phyloP scores from a whole-genome alignment of 2,329 filamentous ascomycete species.

The Alternaria novae-zelandiae region DNA sequence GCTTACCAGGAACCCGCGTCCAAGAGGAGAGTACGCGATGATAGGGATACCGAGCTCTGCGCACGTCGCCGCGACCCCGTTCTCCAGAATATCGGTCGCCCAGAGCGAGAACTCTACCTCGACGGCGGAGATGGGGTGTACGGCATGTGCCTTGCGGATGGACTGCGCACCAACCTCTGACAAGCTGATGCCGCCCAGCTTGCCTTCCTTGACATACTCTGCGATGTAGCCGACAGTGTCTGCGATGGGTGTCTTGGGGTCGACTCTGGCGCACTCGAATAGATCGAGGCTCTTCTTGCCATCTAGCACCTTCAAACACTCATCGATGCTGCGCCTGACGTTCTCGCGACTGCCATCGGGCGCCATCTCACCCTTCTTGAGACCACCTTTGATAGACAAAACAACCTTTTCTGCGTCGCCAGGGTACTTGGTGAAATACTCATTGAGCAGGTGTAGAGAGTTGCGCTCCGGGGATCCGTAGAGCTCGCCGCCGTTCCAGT shows the following conservation, averaged over 20 bases:
- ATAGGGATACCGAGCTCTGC: conserved; percentile 71
- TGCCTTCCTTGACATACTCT: conserved; percentile 49
- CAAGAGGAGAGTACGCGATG: conserved; percentile 73
- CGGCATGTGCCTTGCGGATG: conserved; percentile 57
- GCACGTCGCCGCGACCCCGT: conserved; percentile 64
- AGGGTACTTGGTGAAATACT: conserved; percentile 60
- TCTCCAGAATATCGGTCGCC: conserved; percentile 62
- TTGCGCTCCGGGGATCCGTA: conserved; percentile 57
- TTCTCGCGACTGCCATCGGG: conserved; percentile 52
- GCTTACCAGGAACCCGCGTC: conserved; percentile 61
- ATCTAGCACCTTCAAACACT: conserved; percentile 53
- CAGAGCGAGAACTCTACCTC: conserved; percentile 68
- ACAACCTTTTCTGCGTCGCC: conserved; percentile 59
- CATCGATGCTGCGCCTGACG: conserved; percentile 53
- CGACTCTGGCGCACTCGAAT: conserved; percentile 56
- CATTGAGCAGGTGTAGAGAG: conserved; percentile 56
- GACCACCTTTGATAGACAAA: conserved; percentile 59
- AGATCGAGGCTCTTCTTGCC: conserved; percentile 57
- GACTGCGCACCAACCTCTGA: conserved; percentile 55
- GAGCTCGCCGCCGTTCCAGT: conserved; percentile 59
- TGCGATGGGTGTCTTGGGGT: conserved; percentile 54
- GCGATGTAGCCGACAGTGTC: conserved; percentile 52
- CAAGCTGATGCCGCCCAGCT: conserved; percentile 56
- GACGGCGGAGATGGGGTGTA: conserved; percentile 64
- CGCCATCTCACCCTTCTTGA: conserved; percentile 40